A percentile compares a stretch with the other conserved stretches of the same genome.
phyloP scores from a whole-genome alignment of 106 monocot genomes.

The Acanthochlamys bracteata region DNA sequence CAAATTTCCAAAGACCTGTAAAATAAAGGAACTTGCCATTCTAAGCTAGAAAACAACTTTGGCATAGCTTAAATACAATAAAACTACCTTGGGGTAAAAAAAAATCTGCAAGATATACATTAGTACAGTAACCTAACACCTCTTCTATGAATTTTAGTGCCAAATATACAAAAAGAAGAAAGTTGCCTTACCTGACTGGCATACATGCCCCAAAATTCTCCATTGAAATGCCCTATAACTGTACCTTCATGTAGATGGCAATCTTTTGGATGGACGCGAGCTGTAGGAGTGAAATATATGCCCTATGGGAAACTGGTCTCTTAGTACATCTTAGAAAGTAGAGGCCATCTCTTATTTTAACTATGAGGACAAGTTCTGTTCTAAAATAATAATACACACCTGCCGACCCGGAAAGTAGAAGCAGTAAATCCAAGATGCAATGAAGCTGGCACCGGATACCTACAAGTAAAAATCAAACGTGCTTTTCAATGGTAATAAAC shows the following conservation, averaged over 20 bases:
- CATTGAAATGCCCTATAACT: conserved; percentile 81
- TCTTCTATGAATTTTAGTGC: background rate
- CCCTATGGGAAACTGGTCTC: conserved; percentile 31
- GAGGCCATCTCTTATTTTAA: background rate
- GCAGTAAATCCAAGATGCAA: conserved; percentile 90
- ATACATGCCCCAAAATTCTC: conserved; percentile 94
- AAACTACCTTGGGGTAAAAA: background rate
- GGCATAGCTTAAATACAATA: background rate
- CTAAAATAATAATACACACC: conserved; percentile 24
- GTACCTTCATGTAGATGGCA: conserved; percentile 66
- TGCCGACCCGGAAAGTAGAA: conserved; percentile 94
- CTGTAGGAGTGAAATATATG: conserved; percentile 78
- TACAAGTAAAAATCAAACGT: conserved; percentile 14
- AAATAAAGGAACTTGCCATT: conserved; percentile 1
- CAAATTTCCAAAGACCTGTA: conserved; percentile 85
- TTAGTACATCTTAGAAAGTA: background rate
- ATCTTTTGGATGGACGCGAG: conserved; percentile 78
- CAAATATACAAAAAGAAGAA: background rate
- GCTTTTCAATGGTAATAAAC: too few species aligned
- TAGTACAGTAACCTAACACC: background rate
- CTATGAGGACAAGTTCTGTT: background rate
- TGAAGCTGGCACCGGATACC: conserved; percentile 97
- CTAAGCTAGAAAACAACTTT: too few species aligned
- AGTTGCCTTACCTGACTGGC: conserved; percentile 61
- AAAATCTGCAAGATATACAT: background rate